These are phyloP conservation scores for Ogataea nitratoaversa DNA, from an alignment of 805 yeast species.

Conservation along the genomic window DNA sequence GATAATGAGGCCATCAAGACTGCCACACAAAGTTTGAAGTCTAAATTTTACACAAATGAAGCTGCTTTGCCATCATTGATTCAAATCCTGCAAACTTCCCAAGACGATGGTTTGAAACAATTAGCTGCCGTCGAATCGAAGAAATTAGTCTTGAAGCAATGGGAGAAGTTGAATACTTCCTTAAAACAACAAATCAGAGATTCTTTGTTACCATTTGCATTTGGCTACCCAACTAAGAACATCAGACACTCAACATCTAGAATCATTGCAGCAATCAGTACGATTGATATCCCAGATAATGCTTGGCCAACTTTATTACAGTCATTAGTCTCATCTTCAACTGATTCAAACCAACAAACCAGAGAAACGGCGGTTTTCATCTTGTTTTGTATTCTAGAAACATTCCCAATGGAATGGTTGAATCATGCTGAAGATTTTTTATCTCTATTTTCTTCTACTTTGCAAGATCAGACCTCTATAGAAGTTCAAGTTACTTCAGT, in stretches of 20 bases:
- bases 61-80: conserved; percentile 76
- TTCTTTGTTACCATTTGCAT: conserved; percentile 64
- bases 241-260: conserved; percentile 89
- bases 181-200: conserved; percentile 60
- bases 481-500: conserved; percentile 82
- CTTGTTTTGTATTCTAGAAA: conserved; percentile 72
- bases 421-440: conserved; percentile 64
- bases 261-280: conserved; percentile 82
- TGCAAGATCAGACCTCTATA: conserved; percentile 55
- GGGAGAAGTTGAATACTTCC: conserved; percentile 52
- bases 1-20: conserved; percentile 74
- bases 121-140: conserved; percentile 96
- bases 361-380: conserved; percentile 84
- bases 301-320: conserved; percentile 79
- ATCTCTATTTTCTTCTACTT: conserved; percentile 62
- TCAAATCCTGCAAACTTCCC: conserved; percentile 69
- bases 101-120: conserved; percentile 72
- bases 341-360: conserved; percentile 42
- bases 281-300: conserved; percentile 58
- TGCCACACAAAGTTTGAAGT: conserved; percentile 71
- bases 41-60: conserved; percentile 69
- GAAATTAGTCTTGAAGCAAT: conserved; percentile 68
- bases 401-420: conserved; percentile 53
- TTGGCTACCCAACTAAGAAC: conserved; percentile 54
- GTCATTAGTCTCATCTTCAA: conserved; percentile 62